These are phyloP conservation scores for Jamesozyma piceae DNA, from an alignment of 805 yeast species.

Conservation along the genomic window DNA sequence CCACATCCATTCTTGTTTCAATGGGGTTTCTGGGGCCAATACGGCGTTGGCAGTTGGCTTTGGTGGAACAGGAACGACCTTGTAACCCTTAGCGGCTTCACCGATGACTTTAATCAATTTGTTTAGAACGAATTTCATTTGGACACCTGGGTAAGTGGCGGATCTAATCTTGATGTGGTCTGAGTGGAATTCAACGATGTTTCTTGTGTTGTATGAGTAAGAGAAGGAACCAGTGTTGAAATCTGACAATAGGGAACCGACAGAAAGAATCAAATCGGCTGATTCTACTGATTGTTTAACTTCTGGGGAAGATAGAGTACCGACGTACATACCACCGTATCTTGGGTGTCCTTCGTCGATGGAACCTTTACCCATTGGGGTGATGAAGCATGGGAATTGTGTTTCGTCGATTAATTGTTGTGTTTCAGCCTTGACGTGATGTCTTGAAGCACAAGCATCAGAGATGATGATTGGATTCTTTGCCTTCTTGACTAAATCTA, in stretches of 20 bases:
- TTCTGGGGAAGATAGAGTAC: slow-evolving; percentile 55
- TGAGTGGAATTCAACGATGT: slow-evolving; percentile 62
- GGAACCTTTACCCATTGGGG: slow-evolving; percentile 76
- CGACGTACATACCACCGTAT: slow-evolving; percentile 71
- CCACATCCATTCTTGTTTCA: slow-evolving; percentile 56
- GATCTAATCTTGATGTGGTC: slow-evolving; percentile 53
- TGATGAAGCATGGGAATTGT: slow-evolving; percentile 65
- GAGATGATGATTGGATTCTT: slow-evolving; percentile 57
- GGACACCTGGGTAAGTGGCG: slow-evolving; percentile 54
- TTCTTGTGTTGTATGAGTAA: slow-evolving; percentile 53
- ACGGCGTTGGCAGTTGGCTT: slow-evolving; percentile 33
- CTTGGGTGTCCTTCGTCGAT: slow-evolving; percentile 55
- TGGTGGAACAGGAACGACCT: slow-evolving; percentile 41
- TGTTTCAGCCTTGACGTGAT: slow-evolving; percentile 48
- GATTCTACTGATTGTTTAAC: slow-evolving; percentile 55
- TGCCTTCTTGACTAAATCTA: slow-evolving; percentile 41
- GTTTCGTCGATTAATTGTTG: slow-evolving; percentile 46
- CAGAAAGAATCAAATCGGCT: slow-evolving; percentile 60
- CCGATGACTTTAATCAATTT: slow-evolving; percentile 30
- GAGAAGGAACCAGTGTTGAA: slow-evolving; percentile 77
- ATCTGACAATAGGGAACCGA: slow-evolving; percentile 71
- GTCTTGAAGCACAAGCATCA: slow-evolving; percentile 75
- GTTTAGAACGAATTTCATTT: slow-evolving; percentile 44
- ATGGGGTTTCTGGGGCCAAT: slow-evolving; percentile 33
- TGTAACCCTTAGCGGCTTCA: slow-evolving; percentile 30